Conservation (phyloP, 192 early-diverging fungal species). For the Jimgerdemannia lactiflua region DNA sequence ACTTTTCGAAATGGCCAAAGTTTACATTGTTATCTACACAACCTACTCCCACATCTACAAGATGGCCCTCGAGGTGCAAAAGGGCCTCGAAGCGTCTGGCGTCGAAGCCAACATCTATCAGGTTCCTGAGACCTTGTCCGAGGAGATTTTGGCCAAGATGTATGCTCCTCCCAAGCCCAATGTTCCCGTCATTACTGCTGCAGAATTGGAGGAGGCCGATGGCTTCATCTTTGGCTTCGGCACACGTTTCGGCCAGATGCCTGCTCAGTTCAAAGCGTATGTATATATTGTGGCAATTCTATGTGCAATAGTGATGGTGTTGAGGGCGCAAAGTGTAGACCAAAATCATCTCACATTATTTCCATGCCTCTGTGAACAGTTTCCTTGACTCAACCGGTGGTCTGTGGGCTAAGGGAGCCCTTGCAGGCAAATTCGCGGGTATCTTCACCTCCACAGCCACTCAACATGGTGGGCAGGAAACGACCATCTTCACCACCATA, state of each 20-base stretch:
- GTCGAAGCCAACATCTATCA: constrained; percentile 37
- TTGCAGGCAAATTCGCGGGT: constrained; percentile 70
- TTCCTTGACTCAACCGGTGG: constrained; percentile 28
- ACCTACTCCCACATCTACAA: constrained; percentile 69
- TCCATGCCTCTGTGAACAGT: not conserved
- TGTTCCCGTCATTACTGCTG: constrained; percentile 38
- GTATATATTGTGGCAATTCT: constrained; percentile 24
- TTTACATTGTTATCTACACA: constrained; percentile 72
- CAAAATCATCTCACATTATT: not conserved
- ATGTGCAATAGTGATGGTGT: constrained; percentile 53
- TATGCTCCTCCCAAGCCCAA: constrained; percentile 41
- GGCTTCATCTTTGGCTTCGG: constrained; percentile 57
- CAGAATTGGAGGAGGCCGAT: constrained; percentile 41
- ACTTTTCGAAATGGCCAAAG: constrained; percentile 19
- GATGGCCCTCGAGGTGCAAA: constrained; percentile 57
- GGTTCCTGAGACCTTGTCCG: constrained; percentile 59
- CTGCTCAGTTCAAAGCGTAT: constrained; percentile 74
- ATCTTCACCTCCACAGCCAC: constrained; percentile 72
- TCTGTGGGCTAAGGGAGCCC: constrained; percentile 45
- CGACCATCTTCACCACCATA: constrained; percentile 62
- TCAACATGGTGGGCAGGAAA: constrained; percentile 82
- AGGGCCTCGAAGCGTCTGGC: constrained; percentile 55
- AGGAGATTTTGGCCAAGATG: constrained; percentile 54
- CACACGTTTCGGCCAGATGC: constrained; percentile 64
- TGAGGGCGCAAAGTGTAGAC: constrained; percentile 30